Base-by-base conservation (phyloP, 163 green algal species). In the Scenedesmus sp. region DNA sequence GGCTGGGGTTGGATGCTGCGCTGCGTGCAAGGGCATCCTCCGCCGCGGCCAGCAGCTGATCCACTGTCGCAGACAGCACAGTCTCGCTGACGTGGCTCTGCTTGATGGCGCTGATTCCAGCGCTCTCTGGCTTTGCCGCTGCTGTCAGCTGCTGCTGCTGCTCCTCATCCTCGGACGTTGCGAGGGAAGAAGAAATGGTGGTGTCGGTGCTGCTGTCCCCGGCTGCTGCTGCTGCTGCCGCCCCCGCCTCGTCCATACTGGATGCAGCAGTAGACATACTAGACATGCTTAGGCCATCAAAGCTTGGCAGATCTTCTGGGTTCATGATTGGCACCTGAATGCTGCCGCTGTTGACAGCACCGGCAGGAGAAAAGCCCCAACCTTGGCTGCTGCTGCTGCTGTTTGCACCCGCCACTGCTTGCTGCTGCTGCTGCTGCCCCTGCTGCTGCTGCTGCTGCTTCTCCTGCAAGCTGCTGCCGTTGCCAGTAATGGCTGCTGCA, bases 241-340 rank as follows among this genome's bases (percentile, higher is more conserved):
- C 43, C 15, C 16, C 43, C 18, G 85, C 43, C 37, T 53, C 22
- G 9, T 22, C 83, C 7, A 53, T 43, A 16, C 12, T 42, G 2
- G 33, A 30, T 30, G 65, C 33, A 33, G 42, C 73, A 35, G 30
- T 20, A 35, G 68, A 51, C 30, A 82, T 42, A n/a, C n/a, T 59
- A 0, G 42, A 61, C 9, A 9, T n/a, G 79, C 79, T 61, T 26
- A 84, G 10, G 24, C 22, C 85, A 26, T 85, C 85, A 59, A 85
- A 90, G 72, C 85, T 90, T n/a, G 85, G 65, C 10, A 92, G 88
- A 24, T 88, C 65, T 30, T 51, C 42, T 24, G 88, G 88, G 44
- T 84, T 61, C n/a, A 92, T 33, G 61, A 92, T 92, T 4, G 88
- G 80, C 30, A 92, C 88, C 87, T 68, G 44, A 1, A 91, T 56